These are phyloP conservation scores for Cyclanthera cordifolia DNA, from an alignment of 306 rosid species.

Conservation along the genomic window DNA sequence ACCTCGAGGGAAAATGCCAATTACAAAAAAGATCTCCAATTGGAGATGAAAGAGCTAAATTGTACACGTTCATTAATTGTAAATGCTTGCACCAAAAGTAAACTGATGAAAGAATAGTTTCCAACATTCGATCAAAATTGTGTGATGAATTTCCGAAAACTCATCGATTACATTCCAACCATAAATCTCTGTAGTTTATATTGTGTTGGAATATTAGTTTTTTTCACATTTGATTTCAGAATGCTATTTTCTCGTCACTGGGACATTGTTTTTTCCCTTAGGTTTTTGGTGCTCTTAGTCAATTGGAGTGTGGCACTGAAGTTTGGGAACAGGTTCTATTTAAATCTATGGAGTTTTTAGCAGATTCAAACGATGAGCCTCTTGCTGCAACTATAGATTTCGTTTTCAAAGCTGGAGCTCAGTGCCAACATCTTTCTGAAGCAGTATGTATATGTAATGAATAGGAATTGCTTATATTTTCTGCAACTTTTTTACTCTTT, in stretches of 20 bases:
- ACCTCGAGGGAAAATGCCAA: no score
- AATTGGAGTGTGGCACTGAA: constrained; percentile 88
- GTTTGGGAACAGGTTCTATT: constrained; percentile 84
- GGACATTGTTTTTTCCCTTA: constrained; percentile 20
- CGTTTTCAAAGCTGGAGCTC: constrained; percentile 87
- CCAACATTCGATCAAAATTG: no score
- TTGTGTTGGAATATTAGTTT: background rate
- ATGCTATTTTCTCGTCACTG: constrained; percentile 19
- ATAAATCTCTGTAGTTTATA: background rate
- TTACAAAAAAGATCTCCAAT: no score
- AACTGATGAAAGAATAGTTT: no score
- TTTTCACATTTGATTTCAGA: background rate
- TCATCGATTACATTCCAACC: no score
- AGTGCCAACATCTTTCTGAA: constrained; percentile 96
- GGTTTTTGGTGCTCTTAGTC: constrained; percentile 88
- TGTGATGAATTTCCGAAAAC: no score
- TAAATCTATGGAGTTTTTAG: constrained; percentile 71
- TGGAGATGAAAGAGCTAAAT: no score
- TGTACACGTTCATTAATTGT: no score
- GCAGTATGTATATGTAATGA: constrained; percentile 51
- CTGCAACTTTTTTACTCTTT: constrained; percentile 1
- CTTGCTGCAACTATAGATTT: constrained; percentile 72
- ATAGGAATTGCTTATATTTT: constrained; percentile 17
- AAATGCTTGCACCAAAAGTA: no score
- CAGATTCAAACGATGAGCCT: constrained; percentile 78